A percentile compares a stretch with the other conserved stretches of the same genome.
Evolutionary conservation across 176 grass and related monocot species (phyloP).

Genomic region (Aegilops speltoides): DNA sequence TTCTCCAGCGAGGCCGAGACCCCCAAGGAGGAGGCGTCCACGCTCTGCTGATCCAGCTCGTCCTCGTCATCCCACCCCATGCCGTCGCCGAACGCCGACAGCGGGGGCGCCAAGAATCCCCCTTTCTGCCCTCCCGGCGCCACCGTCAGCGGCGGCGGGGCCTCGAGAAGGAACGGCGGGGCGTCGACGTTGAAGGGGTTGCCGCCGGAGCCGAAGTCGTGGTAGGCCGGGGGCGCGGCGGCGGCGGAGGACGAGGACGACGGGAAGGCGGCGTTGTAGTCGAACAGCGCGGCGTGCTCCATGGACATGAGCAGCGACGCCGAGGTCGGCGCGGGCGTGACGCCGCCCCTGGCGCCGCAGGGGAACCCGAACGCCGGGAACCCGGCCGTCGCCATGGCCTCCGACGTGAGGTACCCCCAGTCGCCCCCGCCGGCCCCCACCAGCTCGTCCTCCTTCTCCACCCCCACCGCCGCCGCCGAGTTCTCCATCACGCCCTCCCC

Average conservation of each 20-base stretch:
- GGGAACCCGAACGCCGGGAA: slow-evolving; percentile 39
- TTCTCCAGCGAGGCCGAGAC: slow-evolving; percentile 46
- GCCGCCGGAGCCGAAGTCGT: slow-evolving; percentile 28
- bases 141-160: background rate
- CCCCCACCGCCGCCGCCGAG: slow-evolving; percentile 1
- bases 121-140: background rate
- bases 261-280: slow-evolving; percentile 39
- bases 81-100: background rate
- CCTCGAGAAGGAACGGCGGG: slow-evolving; percentile 26
- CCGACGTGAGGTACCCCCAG: slow-evolving; percentile 48
- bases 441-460: slow-evolving; percentile 41
- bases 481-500: slow-evolving; percentile 39
- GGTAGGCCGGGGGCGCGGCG: slow-evolving; percentile 33
- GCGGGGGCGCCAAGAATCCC: slow-evolving; percentile 25
- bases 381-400: slow-evolving; percentile 24
- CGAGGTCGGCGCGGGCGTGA: slow-evolving; percentile 17
- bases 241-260: slow-evolving; percentile 40
- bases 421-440: slow-evolving; percentile 29
- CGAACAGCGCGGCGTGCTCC: slow-evolving; percentile 46
- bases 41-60: slow-evolving; percentile 41
- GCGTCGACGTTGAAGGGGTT: slow-evolving; percentile 54
- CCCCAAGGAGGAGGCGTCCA: slow-evolving; percentile 55
- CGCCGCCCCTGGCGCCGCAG: slow-evolving; percentile 1
- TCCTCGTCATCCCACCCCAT: slow-evolving; percentile 41
- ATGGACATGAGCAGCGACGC: slow-evolving; percentile 45